A percentile compares a stretch with the other conserved stretches of the same genome.
phyloP scores from a whole-genome alignment of 352 stramenopile species.

The Phytophthora citricola region DNA sequence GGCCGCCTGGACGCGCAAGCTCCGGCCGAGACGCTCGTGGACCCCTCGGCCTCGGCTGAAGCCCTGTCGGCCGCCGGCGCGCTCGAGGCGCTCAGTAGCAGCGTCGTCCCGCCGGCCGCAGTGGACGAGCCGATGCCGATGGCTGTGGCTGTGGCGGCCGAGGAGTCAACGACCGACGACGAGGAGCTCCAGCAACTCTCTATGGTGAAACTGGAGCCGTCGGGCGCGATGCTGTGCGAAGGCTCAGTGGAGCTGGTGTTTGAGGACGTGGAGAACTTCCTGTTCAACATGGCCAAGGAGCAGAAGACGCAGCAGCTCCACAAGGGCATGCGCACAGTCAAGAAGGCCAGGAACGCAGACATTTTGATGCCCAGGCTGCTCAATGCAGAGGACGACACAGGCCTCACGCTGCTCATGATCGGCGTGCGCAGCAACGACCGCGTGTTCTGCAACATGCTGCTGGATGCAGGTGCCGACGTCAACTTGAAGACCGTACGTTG shows the following conservation, averaged over 20 bases:
- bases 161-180: conserved; percentile 82
- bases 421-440: conserved; percentile 70
- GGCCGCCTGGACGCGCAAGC: conserved; percentile 32
- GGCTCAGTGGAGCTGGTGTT: conserved; percentile 55
- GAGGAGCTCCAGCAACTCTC: conserved; percentile 79
- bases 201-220: conserved; percentile 57
- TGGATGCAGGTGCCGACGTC: conserved; percentile 78
- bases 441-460: conserved; percentile 61
- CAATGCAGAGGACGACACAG: conserved; percentile 75
- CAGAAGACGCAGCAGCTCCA: conserved; percentile 57
- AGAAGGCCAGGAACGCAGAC: conserved; percentile 51
- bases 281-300: conserved; percentile 70
- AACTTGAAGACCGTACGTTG: conserved; percentile 81
- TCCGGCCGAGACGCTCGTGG: conserved; percentile 9
- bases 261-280: conserved; percentile 61
- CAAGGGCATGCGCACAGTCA: conserved; percentile 67
- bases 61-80: conserved; percentile 23
- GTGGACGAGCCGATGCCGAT: conserved; percentile 44
- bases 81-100: conserved; percentile 40
- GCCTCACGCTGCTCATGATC: conserved; percentile 86
- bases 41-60: neutral
- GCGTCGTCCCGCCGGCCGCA: conserved; percentile 11
- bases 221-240: conserved; percentile 29
- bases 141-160: conserved; percentile 44
- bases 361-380: conserved; percentile 63